Percentiles rank a stretch among this genome's conserved stretches.
Conservation (phyloP, 2,329 filamentous ascomycete species). For the Scedosporium boydii region DNA sequence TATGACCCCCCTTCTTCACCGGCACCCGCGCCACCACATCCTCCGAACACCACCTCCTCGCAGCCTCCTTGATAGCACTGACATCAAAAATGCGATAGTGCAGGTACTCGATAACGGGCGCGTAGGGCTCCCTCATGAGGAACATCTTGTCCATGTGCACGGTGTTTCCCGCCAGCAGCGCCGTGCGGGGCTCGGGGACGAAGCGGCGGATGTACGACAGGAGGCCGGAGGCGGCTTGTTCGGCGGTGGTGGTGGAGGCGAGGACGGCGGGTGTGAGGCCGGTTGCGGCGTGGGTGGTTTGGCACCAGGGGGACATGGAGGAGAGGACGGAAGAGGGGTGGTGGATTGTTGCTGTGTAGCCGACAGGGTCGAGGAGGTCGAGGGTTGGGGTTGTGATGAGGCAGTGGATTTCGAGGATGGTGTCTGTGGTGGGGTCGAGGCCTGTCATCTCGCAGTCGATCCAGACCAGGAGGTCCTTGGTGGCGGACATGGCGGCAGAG, state of each 20-base stretch:
- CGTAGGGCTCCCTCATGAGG: conserved; percentile 65
- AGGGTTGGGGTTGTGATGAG: conserved; percentile 79
- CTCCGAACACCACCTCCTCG: conserved; percentile 65
- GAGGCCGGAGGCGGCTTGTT: conserved; percentile 61
- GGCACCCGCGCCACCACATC: conserved; percentile 54
- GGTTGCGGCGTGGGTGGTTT: conserved; percentile 64
- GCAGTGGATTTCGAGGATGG: conserved; percentile 86
- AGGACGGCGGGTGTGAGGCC: conserved; percentile 73
- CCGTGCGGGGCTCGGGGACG: conserved; percentile 57
- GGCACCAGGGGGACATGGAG: conserved; percentile 85
- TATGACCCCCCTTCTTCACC: conserved; percentile 65
- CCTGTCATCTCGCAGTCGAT: conserved; percentile 84
- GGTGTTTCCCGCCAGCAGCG: conserved; percentile 80
- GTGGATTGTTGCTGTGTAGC: conserved; percentile 74
- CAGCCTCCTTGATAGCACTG: conserved; percentile 85
- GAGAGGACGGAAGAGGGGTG: conserved; percentile 61
- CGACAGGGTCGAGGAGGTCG: conserved; percentile 61
- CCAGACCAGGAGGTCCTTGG: conserved; percentile 59
- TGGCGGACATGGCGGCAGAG: background rate
- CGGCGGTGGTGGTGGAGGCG: conserved; percentile 60
- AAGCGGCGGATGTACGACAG: conserved; percentile 68
- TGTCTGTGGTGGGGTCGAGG: conserved; percentile 62
- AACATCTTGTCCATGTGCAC: conserved; percentile 87
- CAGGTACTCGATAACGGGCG: conserved; percentile 61
- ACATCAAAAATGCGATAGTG: conserved; percentile 91